Percentiles rank a stretch among this genome's conserved stretches.
Evolutionary conservation across 2,329 filamentous ascomycete species (phyloP).

Genomic region (Penicillium sp.): DNA sequence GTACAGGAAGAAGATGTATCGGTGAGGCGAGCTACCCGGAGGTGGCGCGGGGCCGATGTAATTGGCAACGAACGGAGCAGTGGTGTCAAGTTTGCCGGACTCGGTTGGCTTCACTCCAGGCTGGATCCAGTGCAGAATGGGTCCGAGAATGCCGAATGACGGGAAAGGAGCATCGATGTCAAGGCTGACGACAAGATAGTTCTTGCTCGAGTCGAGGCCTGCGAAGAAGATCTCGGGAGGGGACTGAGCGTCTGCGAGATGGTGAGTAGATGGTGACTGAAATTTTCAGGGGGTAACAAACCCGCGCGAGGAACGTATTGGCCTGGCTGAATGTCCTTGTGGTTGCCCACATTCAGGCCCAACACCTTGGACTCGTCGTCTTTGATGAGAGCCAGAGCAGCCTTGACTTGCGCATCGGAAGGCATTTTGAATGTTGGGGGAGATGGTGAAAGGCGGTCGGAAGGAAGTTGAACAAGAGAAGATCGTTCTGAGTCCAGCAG

Average conservation of each 20-base stretch:
- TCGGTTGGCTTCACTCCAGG: slow-evolving; percentile 26
- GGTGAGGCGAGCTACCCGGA: slow-evolving; percentile 51
- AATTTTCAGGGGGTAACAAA: slow-evolving; percentile 11
- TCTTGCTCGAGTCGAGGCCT: slow-evolving; percentile 21
- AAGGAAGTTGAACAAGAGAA: not conserved
- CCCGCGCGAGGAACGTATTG: slow-evolving; percentile 38
- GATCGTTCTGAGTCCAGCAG: not conserved
- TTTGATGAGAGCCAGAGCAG: slow-evolving; percentile 33
- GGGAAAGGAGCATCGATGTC: slow-evolving; percentile 41
- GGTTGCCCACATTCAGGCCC: slow-evolving; percentile 33
- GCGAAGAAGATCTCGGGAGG: slow-evolving; percentile 26
- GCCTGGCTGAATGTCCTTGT: slow-evolving; percentile 35
- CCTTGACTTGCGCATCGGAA: slow-evolving; percentile 19
- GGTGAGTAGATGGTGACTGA: not conserved
- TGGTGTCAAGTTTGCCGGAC: slow-evolving; percentile 15
- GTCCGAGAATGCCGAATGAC: slow-evolving; percentile 31
- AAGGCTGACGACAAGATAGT: slow-evolving; percentile 32
- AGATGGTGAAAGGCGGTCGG: not conserved
- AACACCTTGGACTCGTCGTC: slow-evolving; percentile 40
- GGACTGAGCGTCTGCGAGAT: slow-evolving; percentile 26
- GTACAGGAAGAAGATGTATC: slow-evolving; percentile 56
- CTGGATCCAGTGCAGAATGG: slow-evolving; percentile 41
- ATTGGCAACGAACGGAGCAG: slow-evolving; percentile 33
- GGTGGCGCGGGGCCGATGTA: slow-evolving; percentile 56
- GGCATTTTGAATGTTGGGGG: slow-evolving; percentile 17